Conservation (phyloP, 1,139 yeast genomes). For the Blastobotrys niveus region DNA sequence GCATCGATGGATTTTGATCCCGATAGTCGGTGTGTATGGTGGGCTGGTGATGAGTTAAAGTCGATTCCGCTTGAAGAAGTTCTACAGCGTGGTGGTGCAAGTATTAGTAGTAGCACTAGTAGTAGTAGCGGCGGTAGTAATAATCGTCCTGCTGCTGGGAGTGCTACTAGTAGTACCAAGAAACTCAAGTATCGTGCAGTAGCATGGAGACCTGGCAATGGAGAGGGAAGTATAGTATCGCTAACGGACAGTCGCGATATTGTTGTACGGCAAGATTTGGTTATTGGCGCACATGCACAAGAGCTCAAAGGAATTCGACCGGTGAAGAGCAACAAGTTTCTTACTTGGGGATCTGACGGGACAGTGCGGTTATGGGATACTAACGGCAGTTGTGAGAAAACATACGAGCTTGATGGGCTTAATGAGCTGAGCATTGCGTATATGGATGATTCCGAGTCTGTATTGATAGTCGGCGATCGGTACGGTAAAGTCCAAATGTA, state of each 20-base stretch:
- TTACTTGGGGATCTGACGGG: constrained; percentile 31
- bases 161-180: too few relatives aligned
- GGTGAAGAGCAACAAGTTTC: constrained; percentile 17
- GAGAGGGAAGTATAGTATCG: neutral
- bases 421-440: constrained; percentile 18
- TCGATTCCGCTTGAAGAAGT: constrained; percentile 12
- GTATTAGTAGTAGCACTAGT: too few relatives aligned
- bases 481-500: constrained; percentile 21
- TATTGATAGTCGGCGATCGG: constrained; percentile 23
- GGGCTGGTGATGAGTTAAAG: constrained; percentile 19
- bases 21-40: constrained; percentile 18
- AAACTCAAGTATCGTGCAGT: constrained; percentile 5
- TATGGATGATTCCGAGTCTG: constrained; percentile 5
- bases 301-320: constrained; percentile 21
- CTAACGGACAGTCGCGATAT: constrained; percentile 10
- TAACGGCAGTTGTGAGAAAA: constrained; percentile 19
- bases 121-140: too few relatives aligned
- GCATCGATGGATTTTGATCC: constrained; percentile 26
- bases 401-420: constrained; percentile 1
- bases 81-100: neutral
- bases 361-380: constrained; percentile 22
- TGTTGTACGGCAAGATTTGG: neutral
- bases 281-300: constrained; percentile 15
- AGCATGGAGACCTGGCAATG: neutral
- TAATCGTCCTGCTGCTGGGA: neutral